phyloP scores from a whole-genome alignment of 352 stramenopile genomes.

The Phytopythium vexans region DNA sequence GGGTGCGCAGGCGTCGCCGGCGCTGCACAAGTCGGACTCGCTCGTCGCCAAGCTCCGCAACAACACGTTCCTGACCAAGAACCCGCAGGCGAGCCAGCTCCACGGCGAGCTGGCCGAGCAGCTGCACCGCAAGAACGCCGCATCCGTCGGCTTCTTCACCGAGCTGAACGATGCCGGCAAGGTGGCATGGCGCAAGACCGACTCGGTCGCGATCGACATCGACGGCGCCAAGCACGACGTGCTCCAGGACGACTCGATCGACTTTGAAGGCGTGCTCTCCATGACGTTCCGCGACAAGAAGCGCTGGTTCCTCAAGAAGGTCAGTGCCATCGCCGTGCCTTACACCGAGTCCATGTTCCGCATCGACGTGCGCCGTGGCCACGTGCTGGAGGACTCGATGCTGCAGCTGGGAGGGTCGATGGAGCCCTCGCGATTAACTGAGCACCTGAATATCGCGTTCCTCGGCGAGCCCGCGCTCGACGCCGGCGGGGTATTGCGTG shows the following conservation, averaged over 20 bases:
- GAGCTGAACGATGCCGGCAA: conserved; percentile 45
- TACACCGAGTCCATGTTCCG: conserved; percentile 64
- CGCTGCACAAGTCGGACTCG: conserved; percentile 34
- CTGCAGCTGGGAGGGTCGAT: conserved; percentile 35
- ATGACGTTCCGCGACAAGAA: conserved; percentile 74
- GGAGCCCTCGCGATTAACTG: conserved; percentile 5
- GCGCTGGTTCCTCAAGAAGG: conserved; percentile 73
- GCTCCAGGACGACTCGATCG: conserved; percentile 22
- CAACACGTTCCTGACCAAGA: conserved; percentile 56
- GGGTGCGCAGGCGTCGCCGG: conserved; percentile 7
- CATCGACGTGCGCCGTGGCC: conserved; percentile 45
- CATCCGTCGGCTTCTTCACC: conserved; percentile 66
- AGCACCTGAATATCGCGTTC: conserved; percentile 80
- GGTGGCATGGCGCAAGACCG: conserved; percentile 47
- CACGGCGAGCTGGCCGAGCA: conserved; percentile 52
- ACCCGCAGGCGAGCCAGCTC: conserved; percentile 36
- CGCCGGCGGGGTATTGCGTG: conserved; percentile 71
- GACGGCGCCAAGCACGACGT: conserved; percentile 24
- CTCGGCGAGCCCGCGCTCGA: conserved; percentile 69
- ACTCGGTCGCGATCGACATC: conserved; percentile 42
- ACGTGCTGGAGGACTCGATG: conserved; percentile 72
- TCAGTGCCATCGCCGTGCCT: conserved; percentile 46
- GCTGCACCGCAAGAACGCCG: conserved; percentile 74
- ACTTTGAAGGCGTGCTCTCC: conserved; percentile 68
- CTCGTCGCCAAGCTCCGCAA: conserved; percentile 52